A percentile compares a stretch with the other conserved stretches of the same genome.
Evolutionary conservation across 2,329 filamentous ascomycete species (phyloP).

Genomic region (Trichoderma atroviride): DNA sequence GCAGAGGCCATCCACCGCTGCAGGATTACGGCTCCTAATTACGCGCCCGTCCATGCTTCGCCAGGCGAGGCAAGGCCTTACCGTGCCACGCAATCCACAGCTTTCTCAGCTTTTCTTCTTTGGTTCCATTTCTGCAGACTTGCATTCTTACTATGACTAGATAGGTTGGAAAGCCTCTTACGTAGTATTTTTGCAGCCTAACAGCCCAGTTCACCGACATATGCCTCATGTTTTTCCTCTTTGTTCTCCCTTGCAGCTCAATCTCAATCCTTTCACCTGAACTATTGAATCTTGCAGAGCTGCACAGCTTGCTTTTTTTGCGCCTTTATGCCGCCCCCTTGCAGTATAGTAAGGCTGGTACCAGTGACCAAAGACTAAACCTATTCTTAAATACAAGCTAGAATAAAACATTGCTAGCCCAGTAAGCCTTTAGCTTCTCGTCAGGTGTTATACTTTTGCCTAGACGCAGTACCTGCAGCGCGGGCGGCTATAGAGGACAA

Average conservation of each 20-base stretch:
- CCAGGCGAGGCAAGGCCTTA: background rate
- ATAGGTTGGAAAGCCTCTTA: background rate
- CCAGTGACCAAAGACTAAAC: background rate
- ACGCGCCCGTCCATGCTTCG: background rate
- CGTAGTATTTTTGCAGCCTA: background rate
- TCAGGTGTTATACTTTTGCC: background rate
- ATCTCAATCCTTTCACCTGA: slow-evolving; percentile 11
- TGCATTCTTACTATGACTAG: background rate
- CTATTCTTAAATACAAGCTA: background rate
- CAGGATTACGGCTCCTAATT: background rate
- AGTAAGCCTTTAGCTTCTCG: background rate
- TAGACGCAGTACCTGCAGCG: background rate
- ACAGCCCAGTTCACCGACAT: background rate
- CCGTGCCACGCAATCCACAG: background rate
- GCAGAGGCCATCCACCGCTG: background rate
- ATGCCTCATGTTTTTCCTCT: background rate
- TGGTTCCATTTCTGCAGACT: background rate
- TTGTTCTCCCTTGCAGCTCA: background rate
- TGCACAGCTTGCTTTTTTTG: slow-evolving; percentile 3
- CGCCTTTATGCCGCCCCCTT: slow-evolving; percentile 11
- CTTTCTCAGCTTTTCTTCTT: background rate
- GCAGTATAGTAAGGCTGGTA: slow-evolving; percentile 10
- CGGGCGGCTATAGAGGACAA: background rate
- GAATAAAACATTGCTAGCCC: background rate
- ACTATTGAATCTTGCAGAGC: slow-evolving; percentile 16